Conservation (phyloP, 1,139 yeast genomes). For the Yamadazyma conglobata region DNA sequence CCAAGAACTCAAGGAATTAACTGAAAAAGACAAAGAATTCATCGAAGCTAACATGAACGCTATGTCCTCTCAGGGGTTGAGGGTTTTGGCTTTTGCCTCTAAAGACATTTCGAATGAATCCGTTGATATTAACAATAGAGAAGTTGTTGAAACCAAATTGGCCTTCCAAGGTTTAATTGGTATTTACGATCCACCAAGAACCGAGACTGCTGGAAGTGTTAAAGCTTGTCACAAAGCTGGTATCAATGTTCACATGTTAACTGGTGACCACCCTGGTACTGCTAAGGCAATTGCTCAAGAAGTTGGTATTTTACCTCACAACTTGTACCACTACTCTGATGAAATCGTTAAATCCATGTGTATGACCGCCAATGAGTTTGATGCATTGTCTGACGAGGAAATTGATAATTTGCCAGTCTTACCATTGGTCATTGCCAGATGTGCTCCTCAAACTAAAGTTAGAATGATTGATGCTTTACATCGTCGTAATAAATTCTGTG, state of each 20-base stretch:
- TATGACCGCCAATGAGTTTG: conserved; percentile 76
- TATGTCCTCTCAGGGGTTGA: conserved; percentile 64
- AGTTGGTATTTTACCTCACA: conserved; percentile 77
- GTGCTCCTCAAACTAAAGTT: conserved; percentile 84
- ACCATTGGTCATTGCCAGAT: conserved; percentile 78
- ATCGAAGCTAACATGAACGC: conserved; percentile 60
- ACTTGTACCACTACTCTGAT: conserved; percentile 58
- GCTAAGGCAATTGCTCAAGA: conserved; percentile 82
- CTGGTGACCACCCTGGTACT: conserved; percentile 84
- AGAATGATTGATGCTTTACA: conserved; percentile 82
- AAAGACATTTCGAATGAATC: conserved; percentile 22
- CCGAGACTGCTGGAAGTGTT: conserved; percentile 68
- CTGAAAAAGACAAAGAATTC: conserved; percentile 34
- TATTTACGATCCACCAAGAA: conserved; percentile 80
- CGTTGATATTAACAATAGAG: conserved; percentile 37
- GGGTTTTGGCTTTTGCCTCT: conserved; percentile 71
- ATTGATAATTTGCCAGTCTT: conserved; percentile 67
- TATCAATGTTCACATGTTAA: conserved; percentile 78
- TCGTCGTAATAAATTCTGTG: conserved; percentile 65
- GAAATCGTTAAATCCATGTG: conserved; percentile 66
- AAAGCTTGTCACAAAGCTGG: conserved; percentile 71
- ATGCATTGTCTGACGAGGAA: conserved; percentile 56
- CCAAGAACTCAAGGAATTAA: conserved; percentile 30
- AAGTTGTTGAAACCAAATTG: conserved; percentile 50
- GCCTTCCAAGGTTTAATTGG: conserved; percentile 71